Evolutionary conservation across 2,329 filamentous ascomycete species (phyloP), one percentile per base, ranked within the genome.

Genomic region (Chaetomium sp.): DNA sequence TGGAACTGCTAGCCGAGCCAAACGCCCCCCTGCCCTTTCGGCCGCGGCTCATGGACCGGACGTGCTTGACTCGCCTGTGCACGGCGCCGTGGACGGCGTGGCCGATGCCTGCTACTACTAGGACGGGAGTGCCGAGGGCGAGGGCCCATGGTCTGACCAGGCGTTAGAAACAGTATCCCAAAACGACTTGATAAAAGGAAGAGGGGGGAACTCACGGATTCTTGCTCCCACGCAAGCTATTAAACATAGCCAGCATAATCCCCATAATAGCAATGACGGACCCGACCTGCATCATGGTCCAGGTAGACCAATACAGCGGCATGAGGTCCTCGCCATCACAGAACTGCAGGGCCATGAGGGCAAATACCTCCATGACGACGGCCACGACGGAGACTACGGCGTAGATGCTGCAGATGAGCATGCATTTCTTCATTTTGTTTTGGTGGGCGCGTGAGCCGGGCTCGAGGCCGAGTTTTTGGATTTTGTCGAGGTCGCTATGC

Each of bases 321-420:
- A 82, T 82, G 54, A 84, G 73, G 61, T 82, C 77, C 61, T 84
- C 81, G 8, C 79, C 80, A 40, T 81, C 78, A 59, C 81, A 84
- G 60, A 81, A 84, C 60, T 84, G 78, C 4, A 82, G 67, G 0
- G 77, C 77, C 54, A 81, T 62, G 14, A 82, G 73, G 9, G 71
- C 69, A 55, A 77, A 84, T 11, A 77, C 77, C 64, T 84, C 80
- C 68, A 84, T 72, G 52, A 82, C 68, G 34, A 81, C 71, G 10
- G 76, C 68, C 36, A 68, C 67, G 4, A 75, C 70, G 0, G 78
- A 74, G 0, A 77, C 52, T 4, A 70, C 40, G 19, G 80, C 75
- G 59, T 79, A 78, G 5, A 65, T 63, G 9, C 74, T 59, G 54
- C 72, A 76, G 58, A 77, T 68, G 7, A 66, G 64, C 41, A 82